Percentiles rank a stretch among this genome's conserved stretches.
Evolutionary conservation across 768 basidiomycete species (phyloP).

Genomic region (Amanita rubescens): DNA sequence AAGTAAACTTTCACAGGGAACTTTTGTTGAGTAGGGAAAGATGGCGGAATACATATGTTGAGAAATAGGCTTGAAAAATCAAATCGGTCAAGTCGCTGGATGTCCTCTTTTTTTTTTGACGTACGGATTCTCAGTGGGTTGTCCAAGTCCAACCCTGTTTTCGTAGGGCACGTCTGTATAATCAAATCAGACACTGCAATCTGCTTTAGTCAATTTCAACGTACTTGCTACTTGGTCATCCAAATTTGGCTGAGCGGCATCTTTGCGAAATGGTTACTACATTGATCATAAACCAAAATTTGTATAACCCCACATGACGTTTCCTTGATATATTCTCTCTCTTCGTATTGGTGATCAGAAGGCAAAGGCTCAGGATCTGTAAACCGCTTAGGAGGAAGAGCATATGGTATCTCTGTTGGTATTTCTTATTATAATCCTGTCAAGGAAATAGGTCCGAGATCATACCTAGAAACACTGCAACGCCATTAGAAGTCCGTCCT

Average conservation of each 20-base stretch:
- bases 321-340: no score
- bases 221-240: slow-evolving; percentile 56
- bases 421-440: slow-evolving; percentile 23
- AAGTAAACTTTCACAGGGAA: slow-evolving; percentile 71
- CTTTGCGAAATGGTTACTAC: slow-evolving; percentile 23
- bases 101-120: slow-evolving; percentile 11
- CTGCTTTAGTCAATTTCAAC: not conserved
- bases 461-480: no score
- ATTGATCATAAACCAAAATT: not conserved
- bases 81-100: not conserved
- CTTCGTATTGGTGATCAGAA: slow-evolving; percentile 43
- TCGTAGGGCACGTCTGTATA: no score
- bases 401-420: no score
- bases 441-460: not conserved
- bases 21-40: slow-evolving; percentile 30
- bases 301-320: slow-evolving; percentile 43
- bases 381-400: no score
- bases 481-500: no score
- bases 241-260: slow-evolving; percentile 53
- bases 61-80: slow-evolving; percentile 46
- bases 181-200: slow-evolving; percentile 17
- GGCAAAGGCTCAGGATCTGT: slow-evolving; percentile 56
- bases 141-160: slow-evolving; percentile 54
- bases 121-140: slow-evolving; percentile 67
- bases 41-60: slow-evolving; percentile 57